Conservation (phyloP, 495 filamentous ascomycete species). For the Podospora tetraspora region DNA sequence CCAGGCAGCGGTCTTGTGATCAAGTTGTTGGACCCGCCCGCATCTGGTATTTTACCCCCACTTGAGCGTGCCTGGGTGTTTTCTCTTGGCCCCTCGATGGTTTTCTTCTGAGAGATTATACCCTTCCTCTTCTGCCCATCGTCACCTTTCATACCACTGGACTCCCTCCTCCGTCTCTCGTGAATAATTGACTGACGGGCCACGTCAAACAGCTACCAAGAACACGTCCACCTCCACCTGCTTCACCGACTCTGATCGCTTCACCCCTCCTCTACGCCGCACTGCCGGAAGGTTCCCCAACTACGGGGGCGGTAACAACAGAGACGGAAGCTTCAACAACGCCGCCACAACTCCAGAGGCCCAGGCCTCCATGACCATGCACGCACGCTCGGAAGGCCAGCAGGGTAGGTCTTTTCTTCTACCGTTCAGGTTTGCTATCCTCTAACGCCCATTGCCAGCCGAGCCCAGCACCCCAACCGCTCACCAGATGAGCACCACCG, state of each 20-base stretch:
- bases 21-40: neutral
- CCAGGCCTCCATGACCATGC: neutral
- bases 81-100: neutral
- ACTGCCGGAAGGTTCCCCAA: neutral
- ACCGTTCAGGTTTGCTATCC: neutral
- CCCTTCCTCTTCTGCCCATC: neutral
- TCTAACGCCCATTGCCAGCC: neutral
- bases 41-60: neutral
- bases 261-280: neutral
- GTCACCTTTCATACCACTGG: neutral
- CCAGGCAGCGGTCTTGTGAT: neutral
- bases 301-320: neutral
- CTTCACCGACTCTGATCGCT: neutral
- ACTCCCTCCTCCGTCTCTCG: neutral
- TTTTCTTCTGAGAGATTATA: neutral
- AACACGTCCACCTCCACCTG: neutral
- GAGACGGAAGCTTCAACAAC: neutral
- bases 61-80: neutral
- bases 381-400: neutral
- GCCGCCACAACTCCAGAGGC: neutral
- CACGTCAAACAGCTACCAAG: neutral
- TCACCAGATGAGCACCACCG: neutral
- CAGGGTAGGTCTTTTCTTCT: neutral
- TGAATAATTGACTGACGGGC: neutral
- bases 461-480: neutral